Conservation (phyloP, 2,329 filamentous ascomycete species). For the Nemania abortiva region DNA sequence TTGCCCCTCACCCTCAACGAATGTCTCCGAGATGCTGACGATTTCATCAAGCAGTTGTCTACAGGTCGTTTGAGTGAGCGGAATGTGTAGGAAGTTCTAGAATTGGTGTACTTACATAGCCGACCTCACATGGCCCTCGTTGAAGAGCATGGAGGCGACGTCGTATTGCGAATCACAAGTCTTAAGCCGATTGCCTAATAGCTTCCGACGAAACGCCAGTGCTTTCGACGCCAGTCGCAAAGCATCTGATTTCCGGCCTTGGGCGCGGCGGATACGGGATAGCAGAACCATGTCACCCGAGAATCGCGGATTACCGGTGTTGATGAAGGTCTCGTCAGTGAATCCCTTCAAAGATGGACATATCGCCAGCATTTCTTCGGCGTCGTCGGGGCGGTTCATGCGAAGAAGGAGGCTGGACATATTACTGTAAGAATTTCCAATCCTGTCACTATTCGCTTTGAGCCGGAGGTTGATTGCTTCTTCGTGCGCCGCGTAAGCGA, state of each 20-base stretch:
- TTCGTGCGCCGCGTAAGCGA: slow-evolving; percentile 47
- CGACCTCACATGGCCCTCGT: slow-evolving; percentile 35
- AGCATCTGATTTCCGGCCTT: slow-evolving; percentile 42
- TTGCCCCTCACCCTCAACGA: slow-evolving; percentile 45
- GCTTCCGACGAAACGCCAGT: slow-evolving; percentile 43
- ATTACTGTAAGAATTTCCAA: slow-evolving; percentile 56
- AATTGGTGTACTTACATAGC: slow-evolving; percentile 42
- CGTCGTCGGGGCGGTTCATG: slow-evolving; percentile 52
- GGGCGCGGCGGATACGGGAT: slow-evolving; percentile 44
- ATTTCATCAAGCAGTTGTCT: slow-evolving; percentile 43
- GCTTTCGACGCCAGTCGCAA: slow-evolving; percentile 44
- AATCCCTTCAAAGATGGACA: slow-evolving; percentile 53
- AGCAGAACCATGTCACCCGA: slow-evolving; percentile 48
- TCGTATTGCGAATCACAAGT: slow-evolving; percentile 46
- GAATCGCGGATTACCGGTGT: slow-evolving; percentile 48
- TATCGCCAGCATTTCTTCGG: slow-evolving; percentile 51
- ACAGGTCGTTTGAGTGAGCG: slow-evolving; percentile 10
- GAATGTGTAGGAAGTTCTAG: neutral
- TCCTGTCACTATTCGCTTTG: slow-evolving; percentile 48
- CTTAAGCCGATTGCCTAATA: slow-evolving; percentile 45
- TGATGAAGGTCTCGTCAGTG: slow-evolving; percentile 54
- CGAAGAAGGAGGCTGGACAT: slow-evolving; percentile 53
- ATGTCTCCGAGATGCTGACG: slow-evolving; percentile 42
- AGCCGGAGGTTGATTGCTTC: slow-evolving; percentile 51
- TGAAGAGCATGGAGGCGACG: slow-evolving; percentile 41